Conservation (phyloP, 2,329 filamentous ascomycete species). For the Fusarium protoensiforme region DNA sequence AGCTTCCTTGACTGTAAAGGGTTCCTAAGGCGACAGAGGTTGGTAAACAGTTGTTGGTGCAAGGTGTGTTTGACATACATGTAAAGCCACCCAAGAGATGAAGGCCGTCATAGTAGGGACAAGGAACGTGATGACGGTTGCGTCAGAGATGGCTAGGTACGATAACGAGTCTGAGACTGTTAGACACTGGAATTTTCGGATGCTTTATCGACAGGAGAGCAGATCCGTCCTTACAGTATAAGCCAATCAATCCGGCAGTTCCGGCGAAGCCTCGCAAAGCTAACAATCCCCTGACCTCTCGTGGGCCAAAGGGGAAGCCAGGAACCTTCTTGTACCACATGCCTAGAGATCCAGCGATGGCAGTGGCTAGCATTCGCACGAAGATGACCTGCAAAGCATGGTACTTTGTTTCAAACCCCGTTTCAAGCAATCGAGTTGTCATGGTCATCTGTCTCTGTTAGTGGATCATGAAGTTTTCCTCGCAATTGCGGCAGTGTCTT, state of each 20-base stretch:
- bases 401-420: conserved; percentile 48
- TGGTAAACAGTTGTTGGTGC: rapidly evolving
- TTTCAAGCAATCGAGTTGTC: conserved; percentile 52
- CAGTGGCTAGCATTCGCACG: conserved; percentile 54
- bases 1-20: conserved; percentile 77
- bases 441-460: conserved; percentile 50
- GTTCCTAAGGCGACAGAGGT: conserved; percentile 62
- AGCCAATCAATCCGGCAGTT: conserved; percentile 73
- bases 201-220: rapidly evolving
- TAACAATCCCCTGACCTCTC: conserved; percentile 71
- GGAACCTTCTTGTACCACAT: conserved; percentile 60
- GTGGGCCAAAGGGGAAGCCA: conserved; percentile 73
- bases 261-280: conserved; percentile 73
- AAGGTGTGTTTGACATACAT: conserved; percentile 13
- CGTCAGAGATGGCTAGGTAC: conserved; percentile 81
- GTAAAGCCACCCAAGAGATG: conserved; percentile 69
- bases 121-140: conserved; percentile 83
- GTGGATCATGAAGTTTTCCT: neutral
- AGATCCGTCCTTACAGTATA: conserved; percentile 48
- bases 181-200: neutral
- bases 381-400: conserved; percentile 57
- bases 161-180: conserved; percentile 54
- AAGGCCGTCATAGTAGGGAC: conserved; percentile 74
- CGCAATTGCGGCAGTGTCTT: too few relatives aligned
- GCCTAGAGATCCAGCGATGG: conserved; percentile 50